Base-by-base conservation (phyloP, 2,329 filamentous ascomycete genomes). In the Phaeosphaeria sp. region DNA sequence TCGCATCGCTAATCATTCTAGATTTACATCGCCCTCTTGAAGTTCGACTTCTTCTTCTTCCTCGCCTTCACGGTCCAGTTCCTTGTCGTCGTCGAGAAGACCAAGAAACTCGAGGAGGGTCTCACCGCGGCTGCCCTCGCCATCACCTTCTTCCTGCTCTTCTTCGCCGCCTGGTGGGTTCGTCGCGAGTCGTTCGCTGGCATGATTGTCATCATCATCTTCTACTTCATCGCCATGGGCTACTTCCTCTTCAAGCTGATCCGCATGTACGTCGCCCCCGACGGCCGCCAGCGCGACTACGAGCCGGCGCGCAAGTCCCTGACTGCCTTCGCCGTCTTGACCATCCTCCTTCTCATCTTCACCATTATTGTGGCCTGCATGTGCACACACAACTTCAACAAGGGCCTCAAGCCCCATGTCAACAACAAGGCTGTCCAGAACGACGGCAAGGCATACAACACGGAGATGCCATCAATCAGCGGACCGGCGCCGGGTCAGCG, bases 31-130 rank as follows among this genome's bases (percentile, higher is more conserved):
- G 92, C 95, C 39, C 86, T 99, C 11, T 86, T 99, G 65, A 99
- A 99, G 79, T 99, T 99, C 77, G 95, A 99, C 80, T 98, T 99
- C 80, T 99, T 99, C 87, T 98, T 99, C 84, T 99, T 99, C 84
- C 87, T 99, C 50, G 95, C 94, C 53, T 99, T 99, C 78, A 98
- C 95, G 6, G 92, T 99, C 47, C 95, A 99, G 75, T 99, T 99
- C 78, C 86, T 98, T 53, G 94, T 99, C 68, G 91, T 98, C 57
- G 93, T 99, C 58, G 85, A 82, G 59, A 82, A 86, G 63, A 84
- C 83, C 24, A 84, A 85, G 48, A 86, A 89, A 61, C 82, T 87
- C 69, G 95, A 99, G 77, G 92, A 95, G 69, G 90, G 86, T 53
- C 83, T 98, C 51, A 99, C 96, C 7, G 88, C 95, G 48, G 91